Evolutionary conservation across 345 rosid genomes (phyloP), one percentile per base, ranked within the genome.

Genomic region (Hibiscus mutabilis): DNA sequence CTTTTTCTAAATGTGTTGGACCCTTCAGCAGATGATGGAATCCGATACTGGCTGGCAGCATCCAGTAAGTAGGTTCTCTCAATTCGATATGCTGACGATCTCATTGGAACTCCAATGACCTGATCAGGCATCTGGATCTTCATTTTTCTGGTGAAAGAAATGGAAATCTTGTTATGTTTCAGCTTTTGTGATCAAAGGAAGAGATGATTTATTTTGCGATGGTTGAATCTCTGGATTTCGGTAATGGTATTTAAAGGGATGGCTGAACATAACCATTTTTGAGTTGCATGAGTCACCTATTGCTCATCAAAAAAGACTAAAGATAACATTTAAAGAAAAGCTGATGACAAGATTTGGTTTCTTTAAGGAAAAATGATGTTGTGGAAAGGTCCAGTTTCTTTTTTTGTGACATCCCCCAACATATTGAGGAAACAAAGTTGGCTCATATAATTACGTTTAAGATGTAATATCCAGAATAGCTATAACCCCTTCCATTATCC

Each of bases 1-100:
- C 87, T 73, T 83, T 79, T 79, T 68, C 67, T 79, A 40, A 76
- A 75, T 5, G 77, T 63, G 56, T 76, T 70, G 59, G 78, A 70
- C n/a, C 70, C 66, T 40, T 77, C 77, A 21, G 74, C 67, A 25
- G 84, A 80, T 69, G 83, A 76, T 21, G 78, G 75, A 76, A 81
- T 66, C 52, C 75, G 79, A 58, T 60, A 74, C 5, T 75, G 81
- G 24, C 66, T 47, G 15, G 77, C 37, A 3, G 84, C 60, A 66
- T 78, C 82, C 21, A 66, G 80, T 13, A 74, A 47, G 55, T 35
- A 72, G 9, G 74, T 78, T 57, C 74, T 81, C 77, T 78, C 70
- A 67, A 66, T 51, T 72, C 69, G 61, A 57, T 74, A 55, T 56
- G 83, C n/a, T 40, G 75, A 22, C 29, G 72, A 60, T 56, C 31